Conservation (phyloP, 1,139 yeast species). For the Sugiyamaella japonica region DNA sequence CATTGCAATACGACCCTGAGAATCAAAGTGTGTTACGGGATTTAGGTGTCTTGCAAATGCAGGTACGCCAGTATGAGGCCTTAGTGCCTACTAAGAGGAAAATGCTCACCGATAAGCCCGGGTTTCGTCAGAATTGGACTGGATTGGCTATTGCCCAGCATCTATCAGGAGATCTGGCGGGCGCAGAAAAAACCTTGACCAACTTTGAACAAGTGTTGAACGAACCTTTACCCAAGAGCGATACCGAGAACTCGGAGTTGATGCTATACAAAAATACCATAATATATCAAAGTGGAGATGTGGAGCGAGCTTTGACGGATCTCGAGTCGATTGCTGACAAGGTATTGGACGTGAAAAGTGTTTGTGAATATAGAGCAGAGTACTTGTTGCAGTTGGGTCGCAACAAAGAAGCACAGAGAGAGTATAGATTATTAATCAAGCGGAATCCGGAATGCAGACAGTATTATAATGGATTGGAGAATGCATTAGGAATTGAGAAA, state of each 20-base stretch:
- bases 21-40: slow-evolving; percentile 83
- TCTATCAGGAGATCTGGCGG: slow-evolving; percentile 62
- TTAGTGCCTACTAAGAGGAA: slow-evolving; percentile 64
- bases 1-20: slow-evolving; percentile 74
- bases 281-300: slow-evolving; percentile 63
- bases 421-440: slow-evolving; percentile 68
- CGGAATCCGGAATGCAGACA: slow-evolving; percentile 80
- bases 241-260: slow-evolving; percentile 79
- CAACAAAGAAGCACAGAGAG: slow-evolving; percentile 61
- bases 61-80: slow-evolving; percentile 68
- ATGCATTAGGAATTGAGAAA: slow-evolving; percentile 49
- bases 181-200: slow-evolving; percentile 68
- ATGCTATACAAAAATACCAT: slow-evolving; percentile 69
- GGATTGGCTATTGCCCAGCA: slow-evolving; percentile 85
- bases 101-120: slow-evolving; percentile 74
- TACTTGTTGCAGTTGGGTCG: slow-evolving; percentile 50
- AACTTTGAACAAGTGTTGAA: slow-evolving; percentile 73
- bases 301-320: slow-evolving; percentile 60
- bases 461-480: slow-evolving; percentile 68
- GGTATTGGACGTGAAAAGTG: slow-evolving; percentile 63
- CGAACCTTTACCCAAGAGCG: slow-evolving; percentile 40
- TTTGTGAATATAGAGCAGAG: slow-evolving; percentile 66
- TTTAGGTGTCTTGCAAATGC: slow-evolving; percentile 75
- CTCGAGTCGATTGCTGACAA: slow-evolving; percentile 53
- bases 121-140: slow-evolving; percentile 91